Evolutionary conservation across 352 stramenopile genomes (phyloP).

Genomic region (Pythium dissimile): DNA sequence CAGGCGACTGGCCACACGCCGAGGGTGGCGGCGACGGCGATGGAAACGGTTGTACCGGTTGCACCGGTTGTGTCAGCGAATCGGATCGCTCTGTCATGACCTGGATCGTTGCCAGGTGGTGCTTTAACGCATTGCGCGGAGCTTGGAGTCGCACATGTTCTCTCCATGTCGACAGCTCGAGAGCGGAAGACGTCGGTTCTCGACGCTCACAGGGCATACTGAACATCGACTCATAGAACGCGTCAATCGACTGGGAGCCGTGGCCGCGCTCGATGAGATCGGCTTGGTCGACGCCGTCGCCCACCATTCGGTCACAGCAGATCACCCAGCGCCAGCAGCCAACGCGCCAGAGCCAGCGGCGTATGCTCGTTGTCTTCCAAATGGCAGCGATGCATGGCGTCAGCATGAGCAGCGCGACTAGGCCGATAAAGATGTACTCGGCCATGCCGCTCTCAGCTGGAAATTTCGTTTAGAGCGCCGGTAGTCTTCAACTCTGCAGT

Average conservation of each 20-base stretch:
- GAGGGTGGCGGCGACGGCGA: too few species aligned
- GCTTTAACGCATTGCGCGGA: neutral
- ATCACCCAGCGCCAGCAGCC: constrained; percentile 34
- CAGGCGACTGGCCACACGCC: too few species aligned
- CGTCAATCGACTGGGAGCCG: constrained; percentile 40
- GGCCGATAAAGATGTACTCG: constrained; percentile 42
- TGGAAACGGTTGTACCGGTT: too few species aligned
- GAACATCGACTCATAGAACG: constrained; percentile 38
- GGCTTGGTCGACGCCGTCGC: constrained; percentile 32
- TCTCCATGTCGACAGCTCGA: constrained; percentile 3
- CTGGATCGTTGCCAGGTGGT: neutral
- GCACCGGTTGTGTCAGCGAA: too few species aligned
- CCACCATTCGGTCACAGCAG: constrained; percentile 32
- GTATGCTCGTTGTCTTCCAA: constrained; percentile 36
- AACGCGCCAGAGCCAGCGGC: constrained; percentile 18
- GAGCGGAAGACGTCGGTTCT: neutral
- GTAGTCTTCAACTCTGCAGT: too few species aligned
- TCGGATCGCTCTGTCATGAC: too few species aligned
- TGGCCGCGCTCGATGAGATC: constrained; percentile 21
- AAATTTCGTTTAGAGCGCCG: too few species aligned
- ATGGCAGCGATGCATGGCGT: constrained; percentile 46
- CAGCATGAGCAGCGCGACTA: constrained; percentile 39
- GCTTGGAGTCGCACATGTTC: neutral
- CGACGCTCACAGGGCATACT: neutral
- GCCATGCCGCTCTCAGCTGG: neutral